These are phyloP conservation scores for Limnanthes douglasii DNA, from an alignment of 345 rosid species.

Conservation along the genomic window DNA sequence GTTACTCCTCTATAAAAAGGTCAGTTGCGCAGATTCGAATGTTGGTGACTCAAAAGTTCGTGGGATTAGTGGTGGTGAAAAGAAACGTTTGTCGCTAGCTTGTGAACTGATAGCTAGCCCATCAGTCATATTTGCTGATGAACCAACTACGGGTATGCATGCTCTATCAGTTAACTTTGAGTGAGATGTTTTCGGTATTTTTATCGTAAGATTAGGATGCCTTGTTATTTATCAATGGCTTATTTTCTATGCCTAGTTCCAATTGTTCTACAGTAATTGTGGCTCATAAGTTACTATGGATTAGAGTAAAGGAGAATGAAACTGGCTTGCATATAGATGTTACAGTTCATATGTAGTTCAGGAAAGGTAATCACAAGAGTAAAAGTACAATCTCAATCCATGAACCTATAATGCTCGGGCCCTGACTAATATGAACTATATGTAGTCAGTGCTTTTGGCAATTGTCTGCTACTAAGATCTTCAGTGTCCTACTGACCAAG, in stretches of 20 bases:
- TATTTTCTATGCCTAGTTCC: neutral
- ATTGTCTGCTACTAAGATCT: too few species aligned
- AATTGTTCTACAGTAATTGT: neutral
- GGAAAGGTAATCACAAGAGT: too few species aligned
- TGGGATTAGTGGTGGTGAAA: constrained; percentile 98
- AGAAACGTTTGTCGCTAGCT: constrained; percentile 73
- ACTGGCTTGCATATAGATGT: too few species aligned
- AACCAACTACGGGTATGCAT: constrained; percentile 81
- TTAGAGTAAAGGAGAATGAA: too few species aligned
- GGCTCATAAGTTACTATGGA: constrained; percentile 3
- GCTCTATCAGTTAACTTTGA: too few species aligned
- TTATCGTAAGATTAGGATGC: constrained; percentile 1
- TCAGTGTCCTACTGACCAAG: too few species aligned
- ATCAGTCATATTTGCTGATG: constrained; percentile 92
- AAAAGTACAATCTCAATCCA: too few species aligned
- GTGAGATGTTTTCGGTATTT: too few species aligned
- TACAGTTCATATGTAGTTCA: too few species aligned
- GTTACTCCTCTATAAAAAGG: constrained; percentile 35
- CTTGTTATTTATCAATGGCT: neutral
- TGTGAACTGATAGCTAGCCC: constrained; percentile 99
- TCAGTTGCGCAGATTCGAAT: constrained; percentile 69
- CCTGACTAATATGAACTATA: too few species aligned
- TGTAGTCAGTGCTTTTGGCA: too few species aligned
- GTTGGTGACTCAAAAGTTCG: constrained; percentile 98
- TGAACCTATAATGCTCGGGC: too few species aligned